Evolutionary conservation across 1,139 yeast species (phyloP).

Genomic region (Hansenula lynferdii): DNA sequence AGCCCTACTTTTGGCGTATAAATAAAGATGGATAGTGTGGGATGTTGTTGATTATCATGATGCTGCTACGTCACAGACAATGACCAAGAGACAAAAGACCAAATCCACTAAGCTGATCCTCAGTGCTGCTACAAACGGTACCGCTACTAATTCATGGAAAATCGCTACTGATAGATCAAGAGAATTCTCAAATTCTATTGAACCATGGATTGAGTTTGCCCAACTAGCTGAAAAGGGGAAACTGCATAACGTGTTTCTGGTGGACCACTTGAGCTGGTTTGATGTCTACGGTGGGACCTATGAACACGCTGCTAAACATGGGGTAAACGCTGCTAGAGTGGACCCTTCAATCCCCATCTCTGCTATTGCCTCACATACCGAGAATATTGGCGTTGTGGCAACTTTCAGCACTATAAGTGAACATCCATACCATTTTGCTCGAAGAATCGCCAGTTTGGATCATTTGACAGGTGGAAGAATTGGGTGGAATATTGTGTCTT

Average conservation of each 20-base stretch:
- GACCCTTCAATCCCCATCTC: constrained; percentile 29
- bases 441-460: constrained; percentile 34
- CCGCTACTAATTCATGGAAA: constrained; percentile 26
- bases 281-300: constrained; percentile 31
- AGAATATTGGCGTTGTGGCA: constrained; percentile 31
- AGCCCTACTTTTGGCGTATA: too few relatives aligned
- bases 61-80: too few relatives aligned
- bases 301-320: constrained; percentile 30
- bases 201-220: constrained; percentile 35
- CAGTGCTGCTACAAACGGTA: background rate
- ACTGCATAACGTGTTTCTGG: constrained; percentile 34
- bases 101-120: background rate
- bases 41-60: too few relatives aligned
- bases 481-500: constrained; percentile 39
- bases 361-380: constrained; percentile 35
- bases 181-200: constrained; percentile 23
- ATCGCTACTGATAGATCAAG: constrained; percentile 31
- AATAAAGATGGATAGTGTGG: too few relatives aligned
- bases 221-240: constrained; percentile 34
- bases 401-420: constrained; percentile 36
- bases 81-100: background rate
- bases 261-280: constrained; percentile 35
- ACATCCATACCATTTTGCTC: constrained; percentile 34
- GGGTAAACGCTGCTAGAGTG: constrained; percentile 32
- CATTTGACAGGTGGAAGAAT: constrained; percentile 35